Conservation (phyloP, 225 moss, liverwort and hornwort species). For the Physcomitrellopsis africana region DNA sequence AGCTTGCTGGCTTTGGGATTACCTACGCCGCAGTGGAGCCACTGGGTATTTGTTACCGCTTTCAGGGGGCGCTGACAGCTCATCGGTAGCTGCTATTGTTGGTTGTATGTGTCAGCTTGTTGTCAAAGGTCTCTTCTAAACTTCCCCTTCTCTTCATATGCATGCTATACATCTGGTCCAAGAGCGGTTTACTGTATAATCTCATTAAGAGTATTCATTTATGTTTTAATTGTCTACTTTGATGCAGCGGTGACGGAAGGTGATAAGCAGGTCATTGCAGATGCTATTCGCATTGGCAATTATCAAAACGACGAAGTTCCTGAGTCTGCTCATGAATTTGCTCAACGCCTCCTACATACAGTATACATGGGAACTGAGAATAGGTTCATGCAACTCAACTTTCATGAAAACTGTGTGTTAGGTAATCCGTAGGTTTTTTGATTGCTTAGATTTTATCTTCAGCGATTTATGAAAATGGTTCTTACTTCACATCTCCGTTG, state of each 20-base stretch:
- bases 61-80: conserved; percentile 96
- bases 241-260: conserved; percentile 75
- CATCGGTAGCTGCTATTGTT: conserved; percentile 89
- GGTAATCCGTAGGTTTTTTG: neutral
- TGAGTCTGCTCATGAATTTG: conserved; percentile 72
- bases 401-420: conserved; percentile 10
- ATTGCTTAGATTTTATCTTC: neutral
- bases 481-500: neutral
- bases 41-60: conserved; percentile 91
- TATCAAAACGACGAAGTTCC: conserved; percentile 69
- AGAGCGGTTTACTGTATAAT: neutral
- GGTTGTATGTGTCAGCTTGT: conserved; percentile 99
- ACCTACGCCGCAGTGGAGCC: conserved; percentile 91
- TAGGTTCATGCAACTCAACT: conserved; percentile 47
- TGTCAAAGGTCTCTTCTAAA: conserved; percentile 53
- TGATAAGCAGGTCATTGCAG: conserved; percentile 73
- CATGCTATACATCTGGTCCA: neutral
- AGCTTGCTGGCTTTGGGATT: conserved; percentile 99
- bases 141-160: neutral
- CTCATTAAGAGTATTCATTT: conserved; percentile 4
- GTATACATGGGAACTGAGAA: conserved; percentile 95
- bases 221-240: neutral
- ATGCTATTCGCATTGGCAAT: conserved; percentile 87
- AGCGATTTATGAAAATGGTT: neutral
- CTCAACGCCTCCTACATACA: conserved; percentile 72